Base-by-base conservation (phyloP, 805 yeast species). In the Komagataella populi region DNA sequence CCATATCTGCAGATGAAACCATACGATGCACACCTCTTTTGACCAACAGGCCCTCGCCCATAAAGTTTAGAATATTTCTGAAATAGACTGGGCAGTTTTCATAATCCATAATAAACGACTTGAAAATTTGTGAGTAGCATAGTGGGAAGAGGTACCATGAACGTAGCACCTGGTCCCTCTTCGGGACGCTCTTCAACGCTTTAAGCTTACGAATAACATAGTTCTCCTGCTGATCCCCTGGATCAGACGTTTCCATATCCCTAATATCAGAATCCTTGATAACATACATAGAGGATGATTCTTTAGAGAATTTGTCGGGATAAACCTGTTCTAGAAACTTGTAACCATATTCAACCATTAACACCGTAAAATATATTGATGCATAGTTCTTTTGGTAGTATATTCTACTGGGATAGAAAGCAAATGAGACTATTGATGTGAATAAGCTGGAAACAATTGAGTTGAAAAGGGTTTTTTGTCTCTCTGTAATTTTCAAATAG, bases 121-220 rank as follows among this genome's bases (percentile, higher is more conserved):
- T 51, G 44, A 50, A 57, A n/a, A 59, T 54, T 4, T 53, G 22
- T 6, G 60, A 55, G 46, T 54, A 59, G 49, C 59, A 57, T 8
- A 54, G 22, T 4, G 61, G 61, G 39, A 59, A 57, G 5, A 57
- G 47, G 5, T 55, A 46, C 61, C 61, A 59, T 14, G 61, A 59
- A 44, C 39, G 39, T 5, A 30, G 14, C n/a, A 30, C 3, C 14
- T 30, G 10, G 39, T 30, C 39, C 14, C 39, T 30, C 39, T 30
- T 30, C 14, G 39, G 39, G 14, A 30, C 39, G 8, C n/a, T 30
- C 10, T 30, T 30, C 5, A 30, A n/a, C n/a, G n/a, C 39, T 2
- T 30, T 30, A 14, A 30, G 39, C 39, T 14, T 30, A 30, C 39
- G 39, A 30, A 30, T 30, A 10, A 30, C 4, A 30, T 10, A 30